Evolutionary conservation across 192 early-diverging fungal species (phyloP), one percentile per base, ranked within the genome.

Genomic region (Linnemannia schmuckeri): DNA sequence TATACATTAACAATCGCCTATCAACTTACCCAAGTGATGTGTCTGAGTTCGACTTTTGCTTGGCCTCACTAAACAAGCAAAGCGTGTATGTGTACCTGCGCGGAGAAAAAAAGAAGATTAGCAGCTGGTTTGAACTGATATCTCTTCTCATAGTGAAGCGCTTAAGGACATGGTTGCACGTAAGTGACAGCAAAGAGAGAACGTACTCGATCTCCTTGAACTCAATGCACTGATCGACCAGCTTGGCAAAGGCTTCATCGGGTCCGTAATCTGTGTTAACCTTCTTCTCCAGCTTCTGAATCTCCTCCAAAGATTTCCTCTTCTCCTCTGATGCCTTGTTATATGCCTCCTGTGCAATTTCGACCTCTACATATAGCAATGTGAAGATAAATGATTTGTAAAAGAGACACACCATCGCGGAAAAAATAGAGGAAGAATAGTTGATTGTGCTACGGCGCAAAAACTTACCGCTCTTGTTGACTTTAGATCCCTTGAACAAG

Each of bases 11-110:
- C 17, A 33, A 72, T 5, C 42, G 20, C 6, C 57, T 18, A 18
- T 82, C n/a, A 54, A 49, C 76, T 80, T 90, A 92, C 93, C 91
- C 90, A 73, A 93, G 86, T 66, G 89, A 88, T 42, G 94, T 94
- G 69, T 95, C 94, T 41, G 90, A 93, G 57, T 94, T 93, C 49
- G 91, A 91, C 61, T 94, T 95, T 92, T 99, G 99, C n/a, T 90
- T 82, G 0, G 95, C 96, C 8, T 90, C 90, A 24, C 93, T 96
- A 82, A 96, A 91, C 41, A 98, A 77, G 89, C 99, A 99, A 6
- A 93, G 12, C 0, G 90, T 83, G 57, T 93, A 93, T 3, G 88
- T 91, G 78, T 81, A 98, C 73, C 92, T 97, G 91, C 81, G 91
- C 18, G 40, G 2, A 3, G 6, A 17, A 33, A 69, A 71, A 24